These are phyloP conservation scores for Rubia tinctorum DNA, from an alignment of 305 asterid genomes.

Conservation along the genomic window DNA sequence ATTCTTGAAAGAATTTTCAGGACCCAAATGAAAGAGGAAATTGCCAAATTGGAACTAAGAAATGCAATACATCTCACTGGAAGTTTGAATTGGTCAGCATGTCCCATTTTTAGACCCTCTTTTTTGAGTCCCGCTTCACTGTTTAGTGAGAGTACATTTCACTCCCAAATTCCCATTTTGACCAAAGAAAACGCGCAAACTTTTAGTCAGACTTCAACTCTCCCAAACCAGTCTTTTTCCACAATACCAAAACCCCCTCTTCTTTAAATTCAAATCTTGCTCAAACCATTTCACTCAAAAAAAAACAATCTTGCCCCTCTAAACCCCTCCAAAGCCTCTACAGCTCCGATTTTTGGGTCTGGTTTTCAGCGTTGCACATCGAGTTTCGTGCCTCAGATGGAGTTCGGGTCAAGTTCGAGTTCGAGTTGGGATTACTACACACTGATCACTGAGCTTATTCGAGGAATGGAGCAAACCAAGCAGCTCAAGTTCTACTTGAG, in stretches of 20 bases:
- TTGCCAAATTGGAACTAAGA: neutral
- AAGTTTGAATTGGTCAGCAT: conserved; percentile 29
- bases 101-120: neutral
- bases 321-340: neutral
- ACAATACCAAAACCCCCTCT: conserved; percentile 1
- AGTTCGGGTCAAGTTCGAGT: conserved; percentile 18
- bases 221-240: conserved; percentile 18
- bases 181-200: conserved; percentile 28
- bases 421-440: conserved; percentile 40
- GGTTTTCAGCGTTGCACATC: no score
- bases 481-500: conserved; percentile 59
- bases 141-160: conserved; percentile 8
- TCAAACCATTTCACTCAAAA: neutral
- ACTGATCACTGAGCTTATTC: conserved; percentile 52
- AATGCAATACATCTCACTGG: neutral
- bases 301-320: neutral
- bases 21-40: neutral
- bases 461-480: conserved; percentile 75
- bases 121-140: conserved; percentile 2
- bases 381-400: conserved; percentile 31
- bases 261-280: conserved; percentile 24
- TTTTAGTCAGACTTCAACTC: conserved; percentile 27
- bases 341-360: no score
- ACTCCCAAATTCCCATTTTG: conserved; percentile 12
- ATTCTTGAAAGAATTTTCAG: neutral